Conservation (phyloP, 1,139 yeast genomes). For the Zygosaccharomyces pseudobailii region DNA sequence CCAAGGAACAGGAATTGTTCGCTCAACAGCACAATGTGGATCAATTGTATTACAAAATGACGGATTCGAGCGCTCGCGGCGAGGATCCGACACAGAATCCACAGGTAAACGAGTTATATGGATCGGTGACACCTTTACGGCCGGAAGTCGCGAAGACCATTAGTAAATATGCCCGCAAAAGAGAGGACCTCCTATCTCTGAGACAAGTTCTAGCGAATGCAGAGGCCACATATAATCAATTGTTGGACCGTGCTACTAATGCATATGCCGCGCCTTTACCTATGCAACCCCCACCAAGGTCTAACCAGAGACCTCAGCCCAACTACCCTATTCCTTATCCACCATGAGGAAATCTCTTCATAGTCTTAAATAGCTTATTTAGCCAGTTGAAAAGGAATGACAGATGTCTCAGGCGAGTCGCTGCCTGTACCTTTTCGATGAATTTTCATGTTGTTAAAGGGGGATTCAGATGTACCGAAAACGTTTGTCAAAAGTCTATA, state of each 20-base stretch:
- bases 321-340: slow-evolving; percentile 1
- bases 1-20: slow-evolving; percentile 43
- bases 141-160: slow-evolving; percentile 68
- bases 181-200: slow-evolving; percentile 68
- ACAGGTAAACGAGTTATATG: slow-evolving; percentile 54
- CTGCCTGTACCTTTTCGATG: background rate
- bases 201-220: slow-evolving; percentile 68
- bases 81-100: slow-evolving; percentile 47
- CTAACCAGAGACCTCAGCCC: slow-evolving; percentile 2
- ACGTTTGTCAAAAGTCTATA: background rate
- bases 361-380: background rate
- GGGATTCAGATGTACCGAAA: background rate
- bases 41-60: slow-evolving; percentile 42
- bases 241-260: slow-evolving; percentile 47
- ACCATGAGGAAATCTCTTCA: background rate
- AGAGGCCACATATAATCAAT: slow-evolving; percentile 60
- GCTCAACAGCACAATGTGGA: slow-evolving; percentile 56
- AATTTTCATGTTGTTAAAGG: background rate
- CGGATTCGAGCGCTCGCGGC: slow-evolving; percentile 29
- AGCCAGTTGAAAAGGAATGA: background rate
- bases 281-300: slow-evolving; percentile 2
- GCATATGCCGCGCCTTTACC: slow-evolving; percentile 17
- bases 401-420: background rate
- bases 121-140: slow-evolving; percentile 64
- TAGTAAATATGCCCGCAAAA: slow-evolving; percentile 68